Evolutionary conservation across 2,329 filamentous ascomycete species (phyloP).

Genomic region (Aspergillus vadensis): DNA sequence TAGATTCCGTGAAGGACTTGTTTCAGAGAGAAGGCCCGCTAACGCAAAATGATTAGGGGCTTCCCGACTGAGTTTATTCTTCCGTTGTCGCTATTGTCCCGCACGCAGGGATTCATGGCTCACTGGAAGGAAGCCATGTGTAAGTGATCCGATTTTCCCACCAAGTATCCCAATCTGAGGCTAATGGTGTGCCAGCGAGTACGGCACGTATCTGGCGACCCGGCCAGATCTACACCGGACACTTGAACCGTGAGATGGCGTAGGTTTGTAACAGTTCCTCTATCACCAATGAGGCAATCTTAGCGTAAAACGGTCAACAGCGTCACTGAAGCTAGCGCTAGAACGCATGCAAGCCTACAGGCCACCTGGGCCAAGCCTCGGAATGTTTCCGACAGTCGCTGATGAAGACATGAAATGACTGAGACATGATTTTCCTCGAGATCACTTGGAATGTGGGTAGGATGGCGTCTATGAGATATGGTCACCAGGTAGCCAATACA

Average conservation of each 20-base stretch:
- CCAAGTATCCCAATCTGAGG: neutral
- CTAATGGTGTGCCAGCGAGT: neutral
- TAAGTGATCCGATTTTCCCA: conserved; percentile 28
- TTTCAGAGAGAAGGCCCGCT: neutral
- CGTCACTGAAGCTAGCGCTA: too few species aligned
- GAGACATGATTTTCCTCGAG: neutral
- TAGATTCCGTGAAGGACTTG: neutral
- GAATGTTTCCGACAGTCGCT: neutral
- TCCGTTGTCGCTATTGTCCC: conserved; percentile 1
- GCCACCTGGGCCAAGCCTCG: too few species aligned
- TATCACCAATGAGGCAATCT: too few species aligned
- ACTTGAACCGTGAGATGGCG: neutral
- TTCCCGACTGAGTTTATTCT: conserved; percentile 13
- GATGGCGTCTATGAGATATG: neutral
- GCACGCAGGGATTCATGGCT: conserved; percentile 12
- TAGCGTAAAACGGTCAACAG: too few species aligned
- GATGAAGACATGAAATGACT: neutral
- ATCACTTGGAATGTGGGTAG: neutral
- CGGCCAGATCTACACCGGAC: neutral
- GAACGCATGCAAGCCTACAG: too few species aligned
- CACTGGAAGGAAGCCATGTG: conserved; percentile 17
- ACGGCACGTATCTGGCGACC: conserved; percentile 2
- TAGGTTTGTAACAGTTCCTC: neutral
- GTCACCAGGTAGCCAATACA: neutral
- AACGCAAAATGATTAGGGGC: neutral